Base-by-base conservation (phyloP, 352 stramenopile species). In the Pythium periplocum region DNA sequence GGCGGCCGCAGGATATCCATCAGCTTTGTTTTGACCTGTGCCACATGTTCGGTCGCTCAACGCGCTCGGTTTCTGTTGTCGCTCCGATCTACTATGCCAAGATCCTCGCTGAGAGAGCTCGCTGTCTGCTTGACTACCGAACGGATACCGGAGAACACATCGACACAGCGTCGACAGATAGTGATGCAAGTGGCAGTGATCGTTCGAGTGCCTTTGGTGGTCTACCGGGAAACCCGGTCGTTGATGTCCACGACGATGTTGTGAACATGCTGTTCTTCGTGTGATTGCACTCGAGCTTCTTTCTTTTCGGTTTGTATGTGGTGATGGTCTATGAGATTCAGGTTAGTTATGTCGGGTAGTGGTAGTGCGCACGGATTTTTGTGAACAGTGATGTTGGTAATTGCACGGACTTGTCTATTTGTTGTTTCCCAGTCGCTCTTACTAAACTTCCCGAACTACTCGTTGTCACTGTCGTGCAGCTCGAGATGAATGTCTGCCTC, bases 401-500 rank as follows among this genome's bases (percentile, higher is more conserved):
- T 26, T 26, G 17, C 17, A 26, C 17, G 17, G 17, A 26, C 17
- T 26, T 26, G 17, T 26, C 17, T 26, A 26, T 26, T 0, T 26
- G 17, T 26, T 26, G 17, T 26, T 26, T 61, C 54, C 3, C 46
- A 6, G 39, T 62, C 55, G 50, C 57, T 63, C 49, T 63, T 45
- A 30, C 58, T 12, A 43, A 43, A 43, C 7, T 43, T 43, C 38
- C 7, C 38, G 38, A 43, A 12, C 38, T 12, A 43, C 38, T 80
- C 71, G 11, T 36, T 57, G 48, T 87, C 75, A 26, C 75, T 70
- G 48, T 90, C 80, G 36, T 74, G 71, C 4, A 93, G 72, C 55
- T 93, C 83, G n/a, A 93, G 51, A 53, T 93, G 83, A 46, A 93
- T 90, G 45, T 93, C 83, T 2, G 83, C 83, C 48, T 89, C 74